Conservation (phyloP, 2,329 filamentous ascomycete genomes). For the Zymoseptoria pseudotritici region DNA sequence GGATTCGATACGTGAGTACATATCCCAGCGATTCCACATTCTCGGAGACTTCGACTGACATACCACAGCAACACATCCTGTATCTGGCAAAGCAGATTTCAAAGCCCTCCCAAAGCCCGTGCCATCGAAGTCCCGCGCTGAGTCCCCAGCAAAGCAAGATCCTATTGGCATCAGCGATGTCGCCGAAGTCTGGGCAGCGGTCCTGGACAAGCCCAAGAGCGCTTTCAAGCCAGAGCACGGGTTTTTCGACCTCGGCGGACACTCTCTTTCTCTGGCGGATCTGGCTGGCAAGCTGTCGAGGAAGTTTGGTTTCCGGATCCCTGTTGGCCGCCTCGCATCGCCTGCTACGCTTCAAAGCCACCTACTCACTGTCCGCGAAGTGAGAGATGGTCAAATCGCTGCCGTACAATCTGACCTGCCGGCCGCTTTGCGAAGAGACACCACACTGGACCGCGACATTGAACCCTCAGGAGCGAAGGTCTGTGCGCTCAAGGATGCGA, state of each 20-base stretch:
- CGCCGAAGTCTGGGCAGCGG: conserved; percentile 63
- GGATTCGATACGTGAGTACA: conserved; percentile 47
- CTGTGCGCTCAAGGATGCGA: conserved; percentile 55
- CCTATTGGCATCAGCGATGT: conserved; percentile 61
- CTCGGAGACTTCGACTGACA: neutral
- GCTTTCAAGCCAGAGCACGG: conserved; percentile 62
- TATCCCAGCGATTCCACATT: neutral
- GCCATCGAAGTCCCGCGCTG: conserved; percentile 47
- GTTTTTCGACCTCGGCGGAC: conserved; percentile 76
- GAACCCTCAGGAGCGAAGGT: conserved; percentile 46
- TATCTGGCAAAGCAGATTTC: conserved; percentile 71
- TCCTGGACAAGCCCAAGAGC: conserved; percentile 56
- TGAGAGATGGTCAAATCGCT: conserved; percentile 64
- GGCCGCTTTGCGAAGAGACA: conserved; percentile 59
- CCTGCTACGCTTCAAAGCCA: conserved; percentile 67
- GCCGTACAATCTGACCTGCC: conserved; percentile 70
- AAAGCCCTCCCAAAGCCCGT: conserved; percentile 62
- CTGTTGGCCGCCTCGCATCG: conserved; percentile 63
- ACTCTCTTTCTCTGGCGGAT: conserved; percentile 70
- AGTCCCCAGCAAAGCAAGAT: conserved; percentile 55
- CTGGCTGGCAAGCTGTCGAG: conserved; percentile 63
- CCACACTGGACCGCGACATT: conserved; percentile 62
- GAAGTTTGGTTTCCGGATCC: conserved; percentile 65
- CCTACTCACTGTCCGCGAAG: conserved; percentile 60
- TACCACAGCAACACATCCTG: conserved; percentile 54